Percentiles rank a stretch among this genome's conserved stretches.
phyloP scores from a whole-genome alignment of 108 stramenopile genomes.

The Parmales sp. region DNA sequence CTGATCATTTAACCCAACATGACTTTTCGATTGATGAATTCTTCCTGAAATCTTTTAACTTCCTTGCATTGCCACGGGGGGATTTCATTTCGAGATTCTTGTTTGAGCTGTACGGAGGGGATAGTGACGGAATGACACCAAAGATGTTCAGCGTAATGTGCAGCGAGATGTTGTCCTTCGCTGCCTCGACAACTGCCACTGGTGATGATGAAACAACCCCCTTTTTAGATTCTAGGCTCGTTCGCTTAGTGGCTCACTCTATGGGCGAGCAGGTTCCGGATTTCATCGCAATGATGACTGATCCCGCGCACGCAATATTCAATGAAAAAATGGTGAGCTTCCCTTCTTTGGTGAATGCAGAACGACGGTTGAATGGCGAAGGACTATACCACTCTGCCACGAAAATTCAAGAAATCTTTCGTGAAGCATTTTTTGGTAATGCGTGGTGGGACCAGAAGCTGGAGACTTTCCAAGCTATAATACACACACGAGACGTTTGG shows the following conservation, averaged over 20 bases:
- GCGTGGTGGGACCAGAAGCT: background rate
- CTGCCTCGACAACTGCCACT: too few relatives aligned
- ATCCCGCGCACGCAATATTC: too few relatives aligned
- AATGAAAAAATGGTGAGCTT: too few relatives aligned
- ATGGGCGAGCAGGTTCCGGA: too few relatives aligned
- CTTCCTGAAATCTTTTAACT: background rate
- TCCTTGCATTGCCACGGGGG: background rate
- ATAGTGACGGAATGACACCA: background rate
- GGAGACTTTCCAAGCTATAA: background rate
- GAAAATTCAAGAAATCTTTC: background rate
- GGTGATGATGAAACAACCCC: too few relatives aligned
- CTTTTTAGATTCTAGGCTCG: too few relatives aligned
- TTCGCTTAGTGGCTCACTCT: too few relatives aligned
- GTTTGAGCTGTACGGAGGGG: background rate
- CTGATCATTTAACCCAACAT: too few relatives aligned
- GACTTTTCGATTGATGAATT: too few relatives aligned
- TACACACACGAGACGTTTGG: background rate
- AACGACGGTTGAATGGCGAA: background rate
- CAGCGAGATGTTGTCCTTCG: background rate
- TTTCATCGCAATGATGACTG: too few relatives aligned
- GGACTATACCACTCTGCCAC: background rate
- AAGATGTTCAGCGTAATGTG: background rate
- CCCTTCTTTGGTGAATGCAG: background rate
- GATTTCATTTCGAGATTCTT: background rate
- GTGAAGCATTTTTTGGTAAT: background rate